Evolutionary conservation across 2,329 filamentous ascomycete genomes (phyloP).

Genomic region (Clarireedia hainanense): DNA sequence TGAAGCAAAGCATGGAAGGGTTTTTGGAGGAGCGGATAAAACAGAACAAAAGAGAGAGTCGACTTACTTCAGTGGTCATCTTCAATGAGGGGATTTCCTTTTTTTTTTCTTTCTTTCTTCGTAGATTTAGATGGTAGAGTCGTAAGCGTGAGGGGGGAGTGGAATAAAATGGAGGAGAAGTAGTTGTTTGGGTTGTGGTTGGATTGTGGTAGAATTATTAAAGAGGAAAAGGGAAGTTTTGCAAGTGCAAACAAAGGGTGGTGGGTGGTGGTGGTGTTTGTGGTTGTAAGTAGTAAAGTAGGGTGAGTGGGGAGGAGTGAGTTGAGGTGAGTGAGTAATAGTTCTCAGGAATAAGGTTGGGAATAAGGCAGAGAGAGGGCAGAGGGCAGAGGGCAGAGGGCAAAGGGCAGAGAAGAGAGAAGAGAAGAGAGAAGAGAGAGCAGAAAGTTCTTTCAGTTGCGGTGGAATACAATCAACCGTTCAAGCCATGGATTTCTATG

Average conservation of each 20-base stretch:
- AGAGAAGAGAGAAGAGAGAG: neutral
- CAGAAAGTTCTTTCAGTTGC: neutral
- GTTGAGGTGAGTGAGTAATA: too few species aligned
- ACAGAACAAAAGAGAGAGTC: conserved; percentile 9
- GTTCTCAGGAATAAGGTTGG: too few species aligned
- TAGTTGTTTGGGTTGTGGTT: neutral
- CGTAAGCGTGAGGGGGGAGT: conserved; percentile 9
- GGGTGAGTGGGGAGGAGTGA: too few species aligned
- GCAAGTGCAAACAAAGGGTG: conserved; percentile 13
- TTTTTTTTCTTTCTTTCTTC: neutral
- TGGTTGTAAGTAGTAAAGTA: neutral
- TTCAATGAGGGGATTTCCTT: conserved; percentile 4
- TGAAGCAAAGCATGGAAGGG: conserved; percentile 4
- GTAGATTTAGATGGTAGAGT: conserved; percentile 2
- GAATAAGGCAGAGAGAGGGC: too few species aligned
- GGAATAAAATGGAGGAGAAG: neutral
- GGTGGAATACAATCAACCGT: neutral
- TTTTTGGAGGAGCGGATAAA: neutral
- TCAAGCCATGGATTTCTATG: neutral
- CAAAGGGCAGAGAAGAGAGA: neutral
- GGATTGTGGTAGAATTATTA: neutral
- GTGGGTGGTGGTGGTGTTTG: neutral
- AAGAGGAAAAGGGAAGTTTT: conserved; percentile 17
- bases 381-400: neutral
- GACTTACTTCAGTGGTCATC: conserved; percentile 33